Conservation (phyloP, 306 rosid genomes). For the Argentina anserina region DNA sequence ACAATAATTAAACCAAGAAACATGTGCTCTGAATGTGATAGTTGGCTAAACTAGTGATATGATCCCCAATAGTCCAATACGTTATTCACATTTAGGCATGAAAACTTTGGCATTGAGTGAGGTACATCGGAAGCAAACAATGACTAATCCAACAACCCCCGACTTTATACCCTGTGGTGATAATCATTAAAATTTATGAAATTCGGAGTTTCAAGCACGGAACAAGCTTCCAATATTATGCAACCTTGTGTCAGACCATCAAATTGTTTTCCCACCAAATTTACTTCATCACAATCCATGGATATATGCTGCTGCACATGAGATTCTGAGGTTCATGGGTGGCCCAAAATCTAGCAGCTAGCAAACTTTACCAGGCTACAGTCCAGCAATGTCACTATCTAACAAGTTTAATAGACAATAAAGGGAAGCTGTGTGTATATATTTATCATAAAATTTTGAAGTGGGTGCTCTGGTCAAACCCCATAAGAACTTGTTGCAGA, state of each 20-base stretch:
- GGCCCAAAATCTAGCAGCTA: conserved; percentile 34
- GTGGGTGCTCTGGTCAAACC: conserved; percentile 66
- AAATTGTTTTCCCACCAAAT: conserved; percentile 1
- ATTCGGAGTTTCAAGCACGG: background rate
- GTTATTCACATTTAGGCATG: too few species aligned
- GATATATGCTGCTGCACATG: conserved; percentile 4
- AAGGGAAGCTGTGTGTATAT: background rate
- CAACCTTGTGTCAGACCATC: background rate
- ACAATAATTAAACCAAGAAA: background rate
- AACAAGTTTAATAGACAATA: conserved; percentile 31
- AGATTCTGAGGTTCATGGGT: conserved; percentile 25
- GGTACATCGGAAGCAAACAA: background rate
- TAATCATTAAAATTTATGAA: too few species aligned
- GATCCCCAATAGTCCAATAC: background rate
- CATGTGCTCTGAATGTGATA: conserved; percentile 30
- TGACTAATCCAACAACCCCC: background rate
- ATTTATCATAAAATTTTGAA: conserved; percentile 25
- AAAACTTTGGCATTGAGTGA: background rate
- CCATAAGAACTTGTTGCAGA: conserved; percentile 34
- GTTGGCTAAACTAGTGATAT: background rate
- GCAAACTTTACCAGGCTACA: conserved; percentile 23
- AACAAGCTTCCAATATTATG: background rate
- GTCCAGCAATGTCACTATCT: conserved; percentile 20
- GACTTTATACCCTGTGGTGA: too few species aligned
- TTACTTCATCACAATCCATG: background rate